Conservation (phyloP, 2,329 filamentous ascomycete species). For the Ascochyta viciae-villosae region DNA sequence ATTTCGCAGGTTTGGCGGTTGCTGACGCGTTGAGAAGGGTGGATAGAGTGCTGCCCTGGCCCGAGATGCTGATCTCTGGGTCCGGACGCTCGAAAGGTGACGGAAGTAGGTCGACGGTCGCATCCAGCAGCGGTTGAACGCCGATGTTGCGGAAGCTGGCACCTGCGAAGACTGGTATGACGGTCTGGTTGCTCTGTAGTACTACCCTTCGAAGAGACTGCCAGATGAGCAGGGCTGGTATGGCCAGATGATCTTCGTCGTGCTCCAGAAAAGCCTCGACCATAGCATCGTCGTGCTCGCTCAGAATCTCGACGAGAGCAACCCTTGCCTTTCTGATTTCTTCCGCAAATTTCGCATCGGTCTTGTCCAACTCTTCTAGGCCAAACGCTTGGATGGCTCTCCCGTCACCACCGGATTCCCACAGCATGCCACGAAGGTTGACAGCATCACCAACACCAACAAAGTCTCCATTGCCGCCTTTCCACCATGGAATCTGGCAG, state of each 20-base stretch:
- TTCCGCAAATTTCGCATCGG: constrained; percentile 60
- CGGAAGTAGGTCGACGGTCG: constrained; percentile 85
- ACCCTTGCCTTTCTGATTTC: constrained; percentile 80
- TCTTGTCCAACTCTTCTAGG: constrained; percentile 60
- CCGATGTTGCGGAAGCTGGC: constrained; percentile 95
- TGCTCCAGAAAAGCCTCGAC: constrained; percentile 83
- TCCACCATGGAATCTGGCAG: constrained; percentile 96
- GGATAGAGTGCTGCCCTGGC: constrained; percentile 61
- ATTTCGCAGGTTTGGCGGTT: constrained; percentile 18
- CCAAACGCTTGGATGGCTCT: constrained; percentile 65
- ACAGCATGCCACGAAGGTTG: constrained; percentile 75
- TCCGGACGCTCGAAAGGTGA: constrained; percentile 81
- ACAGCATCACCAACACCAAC: constrained; percentile 86
- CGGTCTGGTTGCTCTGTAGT: constrained; percentile 69
- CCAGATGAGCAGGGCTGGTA: constrained; percentile 72
- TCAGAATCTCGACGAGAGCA: constrained; percentile 81
- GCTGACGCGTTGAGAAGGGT: constrained; percentile 51
- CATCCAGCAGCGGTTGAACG: constrained; percentile 89
- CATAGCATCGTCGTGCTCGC: constrained; percentile 85
- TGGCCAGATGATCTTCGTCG: constrained; percentile 73
- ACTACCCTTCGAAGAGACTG: constrained; percentile 77
- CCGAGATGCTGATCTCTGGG: constrained; percentile 74
- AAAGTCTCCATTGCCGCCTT: constrained; percentile 73
- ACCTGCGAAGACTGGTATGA: constrained; percentile 88
- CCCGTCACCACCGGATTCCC: constrained; percentile 71